These are phyloP conservation scores for Niebla homalea DNA, from an alignment of 495 filamentous ascomycete genomes.

Conservation along the genomic window DNA sequence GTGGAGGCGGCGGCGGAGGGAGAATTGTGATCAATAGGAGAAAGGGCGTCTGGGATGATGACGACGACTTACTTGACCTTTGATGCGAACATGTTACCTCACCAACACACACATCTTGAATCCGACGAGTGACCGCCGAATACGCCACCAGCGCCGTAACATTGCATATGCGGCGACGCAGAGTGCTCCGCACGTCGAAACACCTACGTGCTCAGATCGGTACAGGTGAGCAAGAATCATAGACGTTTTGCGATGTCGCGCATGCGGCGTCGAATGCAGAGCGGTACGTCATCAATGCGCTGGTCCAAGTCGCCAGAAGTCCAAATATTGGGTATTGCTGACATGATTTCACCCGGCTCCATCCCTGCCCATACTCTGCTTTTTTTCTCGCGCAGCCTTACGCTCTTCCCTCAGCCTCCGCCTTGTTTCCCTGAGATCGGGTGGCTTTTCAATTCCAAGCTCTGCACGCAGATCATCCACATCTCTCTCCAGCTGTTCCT, in stretches of 20 bases:
- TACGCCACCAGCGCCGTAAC: too few species aligned
- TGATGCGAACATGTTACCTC: conserved; percentile 12
- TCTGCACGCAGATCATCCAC: conserved; percentile 60
- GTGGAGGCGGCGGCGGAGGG: conserved; percentile 27
- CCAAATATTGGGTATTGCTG: background rate
- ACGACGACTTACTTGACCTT: conserved; percentile 66
- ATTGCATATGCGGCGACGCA: background rate
- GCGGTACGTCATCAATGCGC: background rate
- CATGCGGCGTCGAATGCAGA: too few species aligned
- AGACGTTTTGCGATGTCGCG: background rate
- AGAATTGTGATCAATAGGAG: conserved; percentile 76
- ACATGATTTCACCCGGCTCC: conserved; percentile 10
- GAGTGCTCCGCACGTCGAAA: background rate
- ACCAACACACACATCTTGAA: too few species aligned
- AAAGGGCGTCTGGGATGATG: conserved; percentile 78
- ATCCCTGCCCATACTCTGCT: conserved; percentile 17
- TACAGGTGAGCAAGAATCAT: background rate
- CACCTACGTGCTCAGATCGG: background rate
- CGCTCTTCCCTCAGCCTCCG: conserved; percentile 52
- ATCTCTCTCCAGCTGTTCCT: conserved; percentile 80
- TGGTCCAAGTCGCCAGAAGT: background rate
- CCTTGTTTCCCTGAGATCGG: conserved; percentile 73
- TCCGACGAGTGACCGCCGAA: too few species aligned
- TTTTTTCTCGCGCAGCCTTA: conserved; percentile 48
- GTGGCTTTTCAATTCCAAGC: conserved; percentile 75